Evolutionary conservation across 2,329 filamentous ascomycete species (phyloP).

Genomic region (Diaporthe vexans): DNA sequence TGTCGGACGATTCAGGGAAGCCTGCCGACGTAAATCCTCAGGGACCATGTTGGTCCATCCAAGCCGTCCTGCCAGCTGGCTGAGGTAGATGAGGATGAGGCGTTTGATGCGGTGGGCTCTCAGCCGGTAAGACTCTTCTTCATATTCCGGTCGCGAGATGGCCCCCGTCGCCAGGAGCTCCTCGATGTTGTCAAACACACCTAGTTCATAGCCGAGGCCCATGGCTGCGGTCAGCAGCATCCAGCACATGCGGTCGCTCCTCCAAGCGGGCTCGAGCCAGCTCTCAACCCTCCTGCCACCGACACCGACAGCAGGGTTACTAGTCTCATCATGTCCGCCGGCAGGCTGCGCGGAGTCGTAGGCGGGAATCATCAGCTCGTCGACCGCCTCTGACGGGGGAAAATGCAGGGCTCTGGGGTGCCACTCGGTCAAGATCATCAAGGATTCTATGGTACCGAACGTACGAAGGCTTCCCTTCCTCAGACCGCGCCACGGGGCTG

Average conservation of each 20-base stretch:
- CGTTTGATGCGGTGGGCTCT: constrained; percentile 87
- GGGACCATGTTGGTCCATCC: constrained; percentile 96
- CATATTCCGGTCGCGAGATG: constrained; percentile 74
- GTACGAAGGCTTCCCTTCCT: constrained; percentile 86
- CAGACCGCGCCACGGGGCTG: constrained; percentile 78
- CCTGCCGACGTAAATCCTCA: constrained; percentile 69
- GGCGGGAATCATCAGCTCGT: constrained; percentile 76
- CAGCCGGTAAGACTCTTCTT: constrained; percentile 82
- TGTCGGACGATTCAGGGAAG: constrained; percentile 65
- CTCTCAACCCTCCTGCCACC: constrained; percentile 90
- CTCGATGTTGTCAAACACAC: constrained; percentile 92
- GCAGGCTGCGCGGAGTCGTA: constrained; percentile 59
- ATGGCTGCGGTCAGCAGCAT: constrained; percentile 95
- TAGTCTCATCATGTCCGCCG: constrained; percentile 51
- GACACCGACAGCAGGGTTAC: constrained; percentile 68
- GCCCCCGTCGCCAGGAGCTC: constrained; percentile 73
- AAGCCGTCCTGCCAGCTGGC: constrained; percentile 91
- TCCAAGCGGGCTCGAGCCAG: constrained; percentile 96
- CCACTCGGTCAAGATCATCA: constrained; percentile 97
- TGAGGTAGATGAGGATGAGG: constrained; percentile 90
- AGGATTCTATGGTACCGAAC: constrained; percentile 91
- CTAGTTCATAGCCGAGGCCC: constrained; percentile 91
- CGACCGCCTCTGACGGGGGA: constrained; percentile 82
- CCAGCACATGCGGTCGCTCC: constrained; percentile 96
- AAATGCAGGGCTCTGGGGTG: constrained; percentile 96